Evolutionary conservation across 768 basidiomycete species (phyloP), one percentile per base, ranked within the genome.

Genomic region (Filobasidium floriforme): DNA sequence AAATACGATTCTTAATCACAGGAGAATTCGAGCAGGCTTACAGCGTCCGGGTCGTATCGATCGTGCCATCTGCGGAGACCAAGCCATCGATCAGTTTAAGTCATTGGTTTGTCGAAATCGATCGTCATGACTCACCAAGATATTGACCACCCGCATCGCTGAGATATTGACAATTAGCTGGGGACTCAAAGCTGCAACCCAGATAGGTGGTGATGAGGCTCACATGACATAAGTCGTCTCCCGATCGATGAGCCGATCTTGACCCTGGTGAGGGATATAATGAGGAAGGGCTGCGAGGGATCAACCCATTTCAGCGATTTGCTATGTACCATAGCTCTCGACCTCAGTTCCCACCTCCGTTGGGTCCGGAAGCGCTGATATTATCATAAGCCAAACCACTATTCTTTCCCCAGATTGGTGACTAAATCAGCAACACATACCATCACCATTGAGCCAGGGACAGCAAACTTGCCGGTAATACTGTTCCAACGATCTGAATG

Each of bases 211-310:
- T 14, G 22, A 15, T 43, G 15, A 43, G 11, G 67, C 87, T 79
- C 73, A 91, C 90, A 90, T 93, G 66, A 99, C 83, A 77, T 94
- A 99, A 5, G 92, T 90, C 1, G 85, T 84, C 14, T 88, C 84
- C 41, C 85, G 82, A 70, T 88, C 86, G 71, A 99, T 89, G 79
- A 88, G 82, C 52, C 80, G 78, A n/a, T 88, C 88, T 19, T 81
- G 82, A 22, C 81, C 78, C 74, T 88, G 86, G 66, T 84, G 83
- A 0, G 96, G 92, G 0, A 84, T 82, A 77, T 99, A 98, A 79
- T 99, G 96, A 4, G 96, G 92, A 26, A 97, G 80, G 19, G 94
- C 96, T 84, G 44, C 51, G 26, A 12, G 5, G 7, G 26, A 57
- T 57, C 24, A 24, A 18, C 24, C n/a, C 18, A 15, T 22, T n/a